Evolutionary conservation across 148 eudicot genomes (phyloP), one percentile per base, ranked within the genome.

Genomic region (Silene latifolia): DNA sequence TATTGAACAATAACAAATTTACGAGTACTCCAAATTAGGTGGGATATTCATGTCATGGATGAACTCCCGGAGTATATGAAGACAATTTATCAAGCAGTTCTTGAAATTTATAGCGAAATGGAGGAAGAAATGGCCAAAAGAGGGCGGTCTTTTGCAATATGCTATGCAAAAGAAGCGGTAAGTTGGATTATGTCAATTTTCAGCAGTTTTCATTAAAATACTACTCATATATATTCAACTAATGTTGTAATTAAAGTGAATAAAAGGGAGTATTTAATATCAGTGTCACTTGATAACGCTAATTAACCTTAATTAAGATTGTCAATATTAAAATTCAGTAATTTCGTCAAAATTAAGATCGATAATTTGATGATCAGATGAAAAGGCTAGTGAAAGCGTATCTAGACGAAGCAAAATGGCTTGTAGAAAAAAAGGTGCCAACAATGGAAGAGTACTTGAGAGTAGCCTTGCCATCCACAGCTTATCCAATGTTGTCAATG

Each of bases 21-120:
- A 11, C 23, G 35, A 1, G 13, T 42, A 7, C 29, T 3, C 29
- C 0, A 32, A 47, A 27, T 7, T 71, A 76, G 79, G 73, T 67
- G 72, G 79, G 79, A 76, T 0, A 68, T 67, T 13, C 39, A 35
- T 4, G 72, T 54, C 58, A 76, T 56, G 66, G 73, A 76, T 23
- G 67, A 76, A 57, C 79, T 76, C 57, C 79, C 73, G 44, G 62
- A 76, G 59, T 76, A 68, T 67, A 76, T 76, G 79, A 76, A 76
- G 58, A 10, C 24, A 25, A 32, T 29, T 27, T 76, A 48, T 39
- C 23, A 69, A 69, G 73, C 67, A 21, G 8, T 68, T 12, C 20
- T 76, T 0, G 59, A 10, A 20, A 19, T 9, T 2, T 76, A 39
- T 12, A 47, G 15, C 15, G 73, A 67, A 44, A 67, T 76, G 73